Evolutionary conservation across 2,329 filamentous ascomycete species (phyloP), one percentile per base, ranked within the genome.

Genomic region (Aspergillus vadensis): DNA sequence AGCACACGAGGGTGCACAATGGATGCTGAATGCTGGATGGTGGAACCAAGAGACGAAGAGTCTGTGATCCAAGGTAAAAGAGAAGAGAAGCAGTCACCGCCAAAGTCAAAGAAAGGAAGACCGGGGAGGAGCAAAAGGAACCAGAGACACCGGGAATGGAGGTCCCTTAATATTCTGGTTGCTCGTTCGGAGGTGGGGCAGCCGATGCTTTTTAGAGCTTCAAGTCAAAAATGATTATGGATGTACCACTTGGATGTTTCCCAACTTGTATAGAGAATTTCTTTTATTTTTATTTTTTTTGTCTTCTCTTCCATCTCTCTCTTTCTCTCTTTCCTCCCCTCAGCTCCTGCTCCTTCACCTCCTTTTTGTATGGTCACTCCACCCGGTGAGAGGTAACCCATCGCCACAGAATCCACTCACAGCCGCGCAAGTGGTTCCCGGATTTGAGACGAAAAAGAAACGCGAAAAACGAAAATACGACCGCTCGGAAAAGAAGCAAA

Each of bases 391-490:
- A 44, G n/a, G n/a, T 27, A 27, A 30, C 10, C 12, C 12, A 30
- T 50, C 25, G 47, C 47, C 47, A 50, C 47, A 19, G 17, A 50
- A 10, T 50, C 25, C 7, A 25, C 47, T 27, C 23, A 50, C 47
- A 50, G 47, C 47, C 47, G 23, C 47, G 6, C 47, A 5, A n/a
- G 23, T 30, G n/a, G 23, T 50, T 14, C 25, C 47, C 25, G 47
- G n/a, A 25, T 58, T 44, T 52, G 56, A n/a, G 36, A 47, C 23
- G 50, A 56, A 57, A 58, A 59, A 58, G 51, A 55, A 63, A 61
- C 19, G 27, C n/a, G 47, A 30, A 12, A 27, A 36, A 32, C 47
- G 25, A 32, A 50, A 50, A 50, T 17, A 30, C 47, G 47, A 50
- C 47, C 30, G 17, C 47, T n/a, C 47, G 23, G 27, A 12, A 27